A percentile compares a stretch with the other conserved stretches of the same genome.
Conservation (phyloP, 495 filamentous ascomycete genomes). For the Pseudevernia furfuracea region DNA sequence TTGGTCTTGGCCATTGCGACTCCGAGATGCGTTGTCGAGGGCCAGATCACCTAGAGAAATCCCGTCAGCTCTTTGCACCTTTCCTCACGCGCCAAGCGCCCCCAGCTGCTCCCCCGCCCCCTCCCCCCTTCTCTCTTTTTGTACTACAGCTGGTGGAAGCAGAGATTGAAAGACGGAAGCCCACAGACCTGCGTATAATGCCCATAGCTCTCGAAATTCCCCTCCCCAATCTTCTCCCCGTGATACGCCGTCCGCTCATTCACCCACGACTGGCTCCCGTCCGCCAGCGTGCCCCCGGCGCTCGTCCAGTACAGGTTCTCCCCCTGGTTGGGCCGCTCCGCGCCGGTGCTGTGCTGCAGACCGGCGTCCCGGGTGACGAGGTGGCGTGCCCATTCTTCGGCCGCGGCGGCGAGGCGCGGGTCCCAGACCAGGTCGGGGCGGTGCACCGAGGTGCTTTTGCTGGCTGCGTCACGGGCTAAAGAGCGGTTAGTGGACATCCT, state of each 20-base stretch:
- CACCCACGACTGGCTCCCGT: constrained; percentile 27
- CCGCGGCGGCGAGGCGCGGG: constrained; percentile 30
- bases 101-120: too few species aligned
- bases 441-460: constrained; percentile 6
- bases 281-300: constrained; percentile 15
- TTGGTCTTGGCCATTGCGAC: constrained; percentile 31
- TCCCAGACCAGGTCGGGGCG: constrained; percentile 32
- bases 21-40: constrained; percentile 32
- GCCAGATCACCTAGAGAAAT: constrained; percentile 32
- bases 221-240: constrained; percentile 35
- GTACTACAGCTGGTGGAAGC: too few species aligned
- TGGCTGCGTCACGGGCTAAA: constrained; percentile 11
- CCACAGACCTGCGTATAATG: constrained; percentile 37
- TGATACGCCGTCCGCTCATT: constrained; percentile 33
- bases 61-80: too few species aligned
- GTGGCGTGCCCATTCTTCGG: constrained; percentile 30
- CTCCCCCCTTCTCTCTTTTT: too few species aligned
- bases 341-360: constrained; percentile 31
- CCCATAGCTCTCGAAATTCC: constrained; percentile 31
- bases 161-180: too few species aligned
- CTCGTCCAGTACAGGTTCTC: constrained; percentile 36
- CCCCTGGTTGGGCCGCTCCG: constrained; percentile 32
- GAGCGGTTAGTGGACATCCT: not conserved
- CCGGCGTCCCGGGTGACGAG: constrained; percentile 27
- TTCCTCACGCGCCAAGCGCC: too few species aligned